Evolutionary conservation across 257 asterid genomes (phyloP).

Genomic region (Nicotiana attenuata): DNA sequence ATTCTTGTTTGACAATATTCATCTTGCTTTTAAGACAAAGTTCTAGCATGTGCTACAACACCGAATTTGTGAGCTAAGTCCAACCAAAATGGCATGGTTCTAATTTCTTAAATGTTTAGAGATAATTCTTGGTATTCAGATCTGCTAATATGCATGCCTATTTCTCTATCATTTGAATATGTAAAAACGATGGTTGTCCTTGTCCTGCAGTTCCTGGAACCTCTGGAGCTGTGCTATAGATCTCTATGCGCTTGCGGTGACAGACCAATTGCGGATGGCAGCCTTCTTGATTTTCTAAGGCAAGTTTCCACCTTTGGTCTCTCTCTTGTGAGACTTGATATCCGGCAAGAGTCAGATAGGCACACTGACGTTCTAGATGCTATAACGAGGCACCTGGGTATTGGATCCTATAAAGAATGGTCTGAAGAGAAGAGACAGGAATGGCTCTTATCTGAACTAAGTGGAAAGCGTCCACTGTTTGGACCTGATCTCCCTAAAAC

Average conservation of each 20-base stretch:
- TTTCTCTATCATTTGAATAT: background rate
- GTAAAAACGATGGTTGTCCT: background rate
- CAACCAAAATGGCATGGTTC: background rate
- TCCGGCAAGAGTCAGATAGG: slow-evolving; percentile 89
- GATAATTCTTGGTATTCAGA: background rate
- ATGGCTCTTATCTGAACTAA: slow-evolving; percentile 86
- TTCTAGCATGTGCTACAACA: background rate
- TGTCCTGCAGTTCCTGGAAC: slow-evolving; percentile 66
- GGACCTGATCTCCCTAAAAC: slow-evolving; percentile 89
- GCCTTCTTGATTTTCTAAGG: slow-evolving; percentile 90
- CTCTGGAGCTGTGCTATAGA: slow-evolving; percentile 91
- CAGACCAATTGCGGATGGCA: slow-evolving; percentile 84
- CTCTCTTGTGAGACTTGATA: slow-evolving; percentile 83
- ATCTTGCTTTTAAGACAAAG: background rate
- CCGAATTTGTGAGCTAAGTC: background rate
- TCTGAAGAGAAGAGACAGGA: slow-evolving; percentile 77
- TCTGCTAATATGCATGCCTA: background rate
- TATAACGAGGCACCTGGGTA: slow-evolving; percentile 65
- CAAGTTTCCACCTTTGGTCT: slow-evolving; percentile 97
- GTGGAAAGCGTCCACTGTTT: slow-evolving; percentile 83
- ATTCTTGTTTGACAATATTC: background rate
- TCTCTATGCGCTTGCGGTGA: slow-evolving; percentile 89
- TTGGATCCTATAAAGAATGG: slow-evolving; percentile 93
- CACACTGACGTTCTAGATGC: slow-evolving; percentile 94
- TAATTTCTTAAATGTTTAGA: background rate